Percentiles rank a stretch among this genome's conserved stretches.
phyloP scores from a whole-genome alignment of 768 basidiomycete genomes.

The Xerocomus spinulosus region DNA sequence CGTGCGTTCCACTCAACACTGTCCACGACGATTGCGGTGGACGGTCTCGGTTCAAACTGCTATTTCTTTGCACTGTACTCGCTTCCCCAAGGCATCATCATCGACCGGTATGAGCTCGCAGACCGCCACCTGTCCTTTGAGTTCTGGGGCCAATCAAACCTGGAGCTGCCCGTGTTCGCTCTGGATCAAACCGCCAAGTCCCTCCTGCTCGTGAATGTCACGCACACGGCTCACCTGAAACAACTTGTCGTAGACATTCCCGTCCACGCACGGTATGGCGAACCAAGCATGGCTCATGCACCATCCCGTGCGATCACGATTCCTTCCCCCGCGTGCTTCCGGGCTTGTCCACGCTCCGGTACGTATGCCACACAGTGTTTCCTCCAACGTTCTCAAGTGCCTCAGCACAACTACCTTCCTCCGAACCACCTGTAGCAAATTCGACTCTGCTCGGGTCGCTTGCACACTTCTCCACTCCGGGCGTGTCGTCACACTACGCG shows the following conservation, averaged over 20 bases:
- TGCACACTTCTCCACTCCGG: slow-evolving; percentile 15
- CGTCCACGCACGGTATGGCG: slow-evolving; percentile 42
- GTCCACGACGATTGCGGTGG: slow-evolving; percentile 18
- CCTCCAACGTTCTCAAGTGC: slow-evolving; percentile 3
- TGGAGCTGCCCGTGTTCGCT: slow-evolving; percentile 42
- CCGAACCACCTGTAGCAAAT: slow-evolving; percentile 14
- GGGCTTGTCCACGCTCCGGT: slow-evolving; percentile 30
- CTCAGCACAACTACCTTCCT: slow-evolving; percentile 13
- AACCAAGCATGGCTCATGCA: slow-evolving; percentile 15
- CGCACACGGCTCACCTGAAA: slow-evolving; percentile 5
- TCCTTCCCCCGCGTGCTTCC: slow-evolving; percentile 28
- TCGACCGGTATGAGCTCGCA: slow-evolving; percentile 42
- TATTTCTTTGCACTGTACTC: slow-evolving; percentile 32
- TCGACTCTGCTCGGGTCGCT: slow-evolving; percentile 22
- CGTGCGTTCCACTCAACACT: slow-evolving; percentile 32
- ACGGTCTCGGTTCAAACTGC: slow-evolving; percentile 15
- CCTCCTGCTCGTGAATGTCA: slow-evolving; percentile 32
- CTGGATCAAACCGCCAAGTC: slow-evolving; percentile 23
- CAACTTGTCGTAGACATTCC: slow-evolving; percentile 33
- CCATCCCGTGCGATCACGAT: slow-evolving; percentile 21
- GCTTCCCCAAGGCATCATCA: slow-evolving; percentile 39
- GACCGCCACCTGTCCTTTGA: slow-evolving; percentile 31
- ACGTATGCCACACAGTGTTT: slow-evolving; percentile 1
- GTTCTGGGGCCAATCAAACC: slow-evolving; percentile 35
- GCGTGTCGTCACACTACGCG: slow-evolving; percentile 3